Base-by-base conservation (phyloP, 768 basidiomycete species). In the Tephrocybe sp. region DNA sequence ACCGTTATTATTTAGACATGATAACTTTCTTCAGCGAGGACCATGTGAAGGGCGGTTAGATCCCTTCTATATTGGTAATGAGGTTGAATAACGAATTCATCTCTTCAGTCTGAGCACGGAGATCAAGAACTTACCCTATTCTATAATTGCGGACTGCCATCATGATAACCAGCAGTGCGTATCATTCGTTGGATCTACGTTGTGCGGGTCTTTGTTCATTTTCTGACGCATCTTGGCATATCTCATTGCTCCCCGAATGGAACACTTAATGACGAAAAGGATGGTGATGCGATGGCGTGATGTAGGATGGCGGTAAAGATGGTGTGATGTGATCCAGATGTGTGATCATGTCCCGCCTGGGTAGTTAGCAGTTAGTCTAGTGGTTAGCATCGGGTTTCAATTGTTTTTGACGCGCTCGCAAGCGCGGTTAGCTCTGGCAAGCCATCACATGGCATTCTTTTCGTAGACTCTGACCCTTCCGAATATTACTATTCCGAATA, bases 1-100 rank as follows among this genome's bases (percentile, higher is more conserved):
- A 89, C 70, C 78, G 85, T 54, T 99, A 96, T 74, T 98, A 98
- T 64, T 70, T 97, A 41, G 97, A 95, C 55, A 91, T 98, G 84
- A 76, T 98, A 54, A 87, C 84, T 62, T 98, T 98, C 70, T 68
- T 98, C 54, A 91, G 90, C 61, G 97, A 98, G 65, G 89, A 96
- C 43, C 94, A 92, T 62, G 75, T 72, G n/a, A 34, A 92, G 92
- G 72, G 92, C 87, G 40, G 30, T 66, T 56, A 33, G n/a, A 47
- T 11, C 39, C 46, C 11, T 23, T 35, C n/a, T 38, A 50, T 40
- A 51, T 36, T 0, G 9, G 10, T 9, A n/a, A 40, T 23, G 14
- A 19, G 49, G 14, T 16, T 54, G 12, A 45, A n/a, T 41, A 32
- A 19, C 7, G n/a, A n/a, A n/a, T 52, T 19, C 22, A 41, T 39